Conservation (phyloP, 139 green algal species). For the Chlorella sp. region DNA sequence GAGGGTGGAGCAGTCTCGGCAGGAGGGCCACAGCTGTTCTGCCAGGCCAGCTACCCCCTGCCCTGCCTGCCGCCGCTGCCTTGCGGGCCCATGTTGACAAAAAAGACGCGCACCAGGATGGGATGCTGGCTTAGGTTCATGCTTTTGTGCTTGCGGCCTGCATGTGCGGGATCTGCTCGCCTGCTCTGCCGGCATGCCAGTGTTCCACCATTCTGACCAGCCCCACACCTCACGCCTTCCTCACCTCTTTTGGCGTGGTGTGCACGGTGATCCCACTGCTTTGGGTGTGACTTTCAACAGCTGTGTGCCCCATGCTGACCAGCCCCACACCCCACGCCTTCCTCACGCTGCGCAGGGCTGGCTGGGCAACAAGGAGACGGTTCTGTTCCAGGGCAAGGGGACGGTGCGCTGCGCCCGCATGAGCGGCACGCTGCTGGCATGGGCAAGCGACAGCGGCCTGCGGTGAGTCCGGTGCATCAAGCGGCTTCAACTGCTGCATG, state of each 20-base stretch:
- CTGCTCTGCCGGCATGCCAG: no score
- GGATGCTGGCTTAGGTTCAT: background rate
- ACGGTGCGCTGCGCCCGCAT: slow-evolving; percentile 73
- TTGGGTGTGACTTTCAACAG: background rate
- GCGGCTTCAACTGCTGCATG: background rate
- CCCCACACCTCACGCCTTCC: no score
- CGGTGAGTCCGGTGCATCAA: slow-evolving; percentile 44
- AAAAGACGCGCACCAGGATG: no score
- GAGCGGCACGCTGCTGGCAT: slow-evolving; percentile 84
- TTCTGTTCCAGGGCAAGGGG: slow-evolving; percentile 80
- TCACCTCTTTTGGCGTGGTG: no score
- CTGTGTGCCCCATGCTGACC: no score
- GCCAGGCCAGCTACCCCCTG: background rate
- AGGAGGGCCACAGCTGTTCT: no score
- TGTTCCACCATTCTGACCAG: no score
- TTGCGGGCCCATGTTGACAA: no score
- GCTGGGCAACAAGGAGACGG: slow-evolving; percentile 81
- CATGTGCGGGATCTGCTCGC: no score
- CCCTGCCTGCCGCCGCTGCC: background rate
- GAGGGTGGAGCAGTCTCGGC: no score
- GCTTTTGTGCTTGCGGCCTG: no score
- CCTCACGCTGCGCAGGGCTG: slow-evolving; percentile 73
- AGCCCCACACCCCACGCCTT: no score
- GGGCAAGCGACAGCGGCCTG: slow-evolving; percentile 81
- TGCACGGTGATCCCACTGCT: background rate